Base-by-base conservation (phyloP, 2,329 filamentous ascomycete genomes). In the Teratosphaeria pseudoeucalypti region DNA sequence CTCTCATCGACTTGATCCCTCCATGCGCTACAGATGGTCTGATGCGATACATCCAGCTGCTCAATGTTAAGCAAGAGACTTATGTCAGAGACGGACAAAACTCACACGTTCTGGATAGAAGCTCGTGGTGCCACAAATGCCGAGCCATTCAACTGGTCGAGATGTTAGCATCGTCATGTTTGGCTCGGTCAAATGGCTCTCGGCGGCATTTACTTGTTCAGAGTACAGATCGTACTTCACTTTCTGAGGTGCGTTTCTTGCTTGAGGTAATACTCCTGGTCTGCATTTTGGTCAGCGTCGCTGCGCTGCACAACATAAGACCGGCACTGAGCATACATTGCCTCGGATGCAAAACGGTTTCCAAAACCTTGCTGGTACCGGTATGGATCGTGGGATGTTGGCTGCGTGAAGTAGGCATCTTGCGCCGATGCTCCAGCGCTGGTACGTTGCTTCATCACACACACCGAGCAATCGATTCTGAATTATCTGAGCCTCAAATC, bases 171-270 rank as follows among this genome's bases (percentile, higher is more conserved):
- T 32, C 7, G 7, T 32, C 7, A 32, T 32, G 5, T 7, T 32
- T 32, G 29, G 29, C 29, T 32, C 29, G 29, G 29, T 32, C 29
- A 32, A 32, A 7, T 32, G 29, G 29, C 29, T 32, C 29, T 32
- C 29, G 29, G 29, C 1, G 29, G 29, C 29, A 32, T 5, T 32
- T 52, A 63, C 61, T 54, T 71, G 69, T 58, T 71, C 70, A 6
- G 70, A 67, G 37, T 67, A 70, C 12, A 71, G 60, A 29, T 66
- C 68, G 56, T 68, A 69, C 58, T 71, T 74, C 60, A 73, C 74
- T 47, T 70, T 71, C 58, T 71, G 69, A 6, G 70, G 70, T 39
- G 63, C 62, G 57, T 70, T 71, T 58, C 58, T 49, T 7, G 56
- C 63, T 27, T 60, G 60, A 19, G 65, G 63, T 23, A 65, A 47